phyloP scores from a whole-genome alignment of 148 eudicot genomes.

The Rhododendron henanense region DNA sequence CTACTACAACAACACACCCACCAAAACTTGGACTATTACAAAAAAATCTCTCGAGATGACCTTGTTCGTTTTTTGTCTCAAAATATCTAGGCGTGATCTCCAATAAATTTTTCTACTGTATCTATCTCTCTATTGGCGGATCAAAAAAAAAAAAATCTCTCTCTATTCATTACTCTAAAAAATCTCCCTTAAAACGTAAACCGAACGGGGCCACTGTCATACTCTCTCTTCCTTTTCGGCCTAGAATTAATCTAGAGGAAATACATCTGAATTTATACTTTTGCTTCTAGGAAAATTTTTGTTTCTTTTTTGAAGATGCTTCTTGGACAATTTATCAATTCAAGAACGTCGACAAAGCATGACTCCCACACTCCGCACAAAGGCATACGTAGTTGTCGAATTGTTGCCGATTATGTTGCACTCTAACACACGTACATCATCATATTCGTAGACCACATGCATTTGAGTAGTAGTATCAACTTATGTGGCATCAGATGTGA shows the following conservation, averaged over 20 bases:
- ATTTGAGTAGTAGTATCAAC: neutral
- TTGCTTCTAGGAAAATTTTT: too few species aligned
- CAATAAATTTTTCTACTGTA: too few species aligned
- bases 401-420: neutral
- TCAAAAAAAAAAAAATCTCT: too few species aligned
- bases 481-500: neutral
- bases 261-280: neutral
- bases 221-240: neutral
- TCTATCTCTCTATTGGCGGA: too few species aligned
- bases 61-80: too few species aligned
- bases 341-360: neutral
- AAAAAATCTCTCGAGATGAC: too few species aligned
- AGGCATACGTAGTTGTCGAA: too few species aligned
- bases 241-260: neutral
- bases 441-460: neutral
- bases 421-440: too few species aligned
- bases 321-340: neutral
- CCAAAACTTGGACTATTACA: neutral
- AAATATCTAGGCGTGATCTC: too few species aligned
- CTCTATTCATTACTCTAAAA: too few species aligned
- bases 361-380: neutral
- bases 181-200: too few species aligned
- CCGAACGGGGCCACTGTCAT: neutral
- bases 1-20: neutral
- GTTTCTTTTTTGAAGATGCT: too few species aligned